Evolutionary conservation across 2,329 filamentous ascomycete species (phyloP), one percentile per base, ranked within the genome.

Genomic region (Ophiocordyceps camponoti-leonardi): DNA sequence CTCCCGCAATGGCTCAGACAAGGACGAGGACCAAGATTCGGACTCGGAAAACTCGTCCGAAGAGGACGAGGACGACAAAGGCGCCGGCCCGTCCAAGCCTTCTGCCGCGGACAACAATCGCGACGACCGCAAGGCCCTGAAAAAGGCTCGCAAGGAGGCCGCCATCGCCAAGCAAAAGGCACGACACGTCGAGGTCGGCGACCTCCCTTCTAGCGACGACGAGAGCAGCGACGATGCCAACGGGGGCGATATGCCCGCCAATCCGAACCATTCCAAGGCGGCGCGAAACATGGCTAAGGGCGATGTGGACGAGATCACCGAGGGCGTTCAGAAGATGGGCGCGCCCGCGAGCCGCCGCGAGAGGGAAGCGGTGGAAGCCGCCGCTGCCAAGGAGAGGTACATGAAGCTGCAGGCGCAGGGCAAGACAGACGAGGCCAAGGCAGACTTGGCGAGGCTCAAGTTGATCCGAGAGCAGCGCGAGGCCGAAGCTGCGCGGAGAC

Each of bases 381-480:
- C 83, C 50, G 83, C 90, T 60, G 86, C 86, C 28, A 88, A 87
- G 62, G 88, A 94, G 69, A 75, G 80, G 53, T 95, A 94, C 59
- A 77, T 86, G 70, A 94, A 93, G 67, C 64, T 95, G 55, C 90
- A 95, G 58, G 85, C 87, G 47, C 83, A 87, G 58, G 90, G 90
- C 57, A 96, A 96, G 78, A 96, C 92, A 41, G 92, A 98, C 49
- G 85, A 95, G 71, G 88, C 90, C 43, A 83, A 86, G 61, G 81
- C 85, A 6, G 92, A 98, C 64, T 59, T 96, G 53, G 90, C 86
- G 48, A 77, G 92, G 46, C 67, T 98, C 57, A 79, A 71, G 61
- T 60, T 90, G 48, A 86, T 98, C 53, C 78, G 81, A 43, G 86
- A 94, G 72, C 83, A 86, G 67, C 77, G 92, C 51, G 88, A 85